A percentile compares a stretch with the other conserved stretches of the same genome.
Evolutionary conservation across 1,139 yeast genomes (phyloP).

Genomic region (Hansenula sp.): DNA sequence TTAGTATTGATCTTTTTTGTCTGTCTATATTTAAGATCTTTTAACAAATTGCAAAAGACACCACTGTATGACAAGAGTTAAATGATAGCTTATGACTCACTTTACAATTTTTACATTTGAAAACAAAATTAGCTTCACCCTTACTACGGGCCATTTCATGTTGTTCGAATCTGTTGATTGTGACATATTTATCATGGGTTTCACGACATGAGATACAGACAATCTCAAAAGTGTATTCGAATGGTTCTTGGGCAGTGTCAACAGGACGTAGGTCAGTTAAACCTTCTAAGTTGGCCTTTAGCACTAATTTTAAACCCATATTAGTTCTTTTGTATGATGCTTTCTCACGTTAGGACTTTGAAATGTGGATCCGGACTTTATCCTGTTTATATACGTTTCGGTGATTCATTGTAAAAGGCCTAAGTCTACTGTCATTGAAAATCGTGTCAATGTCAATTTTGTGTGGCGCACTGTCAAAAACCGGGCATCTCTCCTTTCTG

Average conservation of each 20-base stretch:
- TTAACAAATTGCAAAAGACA: too few species aligned
- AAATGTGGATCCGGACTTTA: neutral
- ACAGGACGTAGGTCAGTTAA: slow-evolving; percentile 63
- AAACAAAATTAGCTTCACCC: slow-evolving; percentile 83
- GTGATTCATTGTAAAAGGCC: too few species aligned
- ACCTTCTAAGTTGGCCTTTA: slow-evolving; percentile 57
- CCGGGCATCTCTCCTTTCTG: too few species aligned
- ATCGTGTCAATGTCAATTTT: too few species aligned
- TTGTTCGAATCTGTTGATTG: slow-evolving; percentile 58
- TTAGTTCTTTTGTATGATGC: neutral
- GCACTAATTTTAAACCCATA: slow-evolving; percentile 38
- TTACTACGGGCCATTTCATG: slow-evolving; percentile 62
- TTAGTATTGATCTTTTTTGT: slow-evolving; percentile 22
- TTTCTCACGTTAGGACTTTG: neutral
- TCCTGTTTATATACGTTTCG: neutral
- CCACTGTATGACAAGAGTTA: neutral
- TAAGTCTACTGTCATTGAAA: neutral
- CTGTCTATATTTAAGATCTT: slow-evolving; percentile 14
- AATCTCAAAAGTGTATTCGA: slow-evolving; percentile 69
- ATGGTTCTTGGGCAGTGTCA: slow-evolving; percentile 60
- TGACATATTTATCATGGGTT: slow-evolving; percentile 67
- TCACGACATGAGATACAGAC: slow-evolving; percentile 82
- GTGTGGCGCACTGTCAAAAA: too few species aligned
- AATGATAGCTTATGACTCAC: slow-evolving; percentile 4
- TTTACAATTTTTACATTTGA: slow-evolving; percentile 70